A percentile compares a stretch with the other conserved stretches of the same genome.
Evolutionary conservation across 192 early-diverging fungal species (phyloP).

Genomic region (Umbelopsis sp.): DNA sequence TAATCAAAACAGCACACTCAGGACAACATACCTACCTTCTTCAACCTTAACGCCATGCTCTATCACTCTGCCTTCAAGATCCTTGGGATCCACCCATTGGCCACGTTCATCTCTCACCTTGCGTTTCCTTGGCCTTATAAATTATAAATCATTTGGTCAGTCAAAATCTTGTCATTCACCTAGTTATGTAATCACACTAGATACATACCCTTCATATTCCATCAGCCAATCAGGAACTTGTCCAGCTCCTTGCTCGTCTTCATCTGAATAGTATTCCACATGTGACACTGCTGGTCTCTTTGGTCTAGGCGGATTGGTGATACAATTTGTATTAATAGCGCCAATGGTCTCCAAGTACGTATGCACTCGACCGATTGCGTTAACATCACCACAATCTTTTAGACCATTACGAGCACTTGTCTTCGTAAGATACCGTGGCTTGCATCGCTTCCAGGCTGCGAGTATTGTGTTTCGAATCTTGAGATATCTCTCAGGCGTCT

Average conservation of each 20-base stretch:
- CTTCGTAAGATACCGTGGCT: conserved; percentile 82
- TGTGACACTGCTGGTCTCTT: conserved; percentile 17
- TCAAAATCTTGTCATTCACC: conserved; percentile 1
- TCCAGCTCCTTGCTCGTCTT: conserved; percentile 26
- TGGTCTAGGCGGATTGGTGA: conserved; percentile 45
- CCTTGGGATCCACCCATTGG: conserved; percentile 63
- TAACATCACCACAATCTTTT: conserved; percentile 88
- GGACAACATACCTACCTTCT: conserved; percentile 30
- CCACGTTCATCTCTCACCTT: conserved; percentile 63
- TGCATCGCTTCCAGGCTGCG: conserved; percentile 67
- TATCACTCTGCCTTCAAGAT: conserved; percentile 58
- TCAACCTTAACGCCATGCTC: conserved; percentile 51
- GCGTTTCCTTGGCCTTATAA: conserved; percentile 46
- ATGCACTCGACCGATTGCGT: conserved; percentile 89
- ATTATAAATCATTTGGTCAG: not conserved
- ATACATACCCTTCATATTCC: conserved; percentile 35
- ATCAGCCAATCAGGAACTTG: conserved; percentile 1
- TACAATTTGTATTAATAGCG: conserved; percentile 76
- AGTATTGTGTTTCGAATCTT: conserved; percentile 89
- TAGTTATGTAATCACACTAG: conserved; percentile 21
- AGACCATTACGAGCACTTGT: conserved; percentile 74
- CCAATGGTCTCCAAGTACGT: conserved; percentile 76
- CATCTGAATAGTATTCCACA: conserved; percentile 18
- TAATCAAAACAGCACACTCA: no score
- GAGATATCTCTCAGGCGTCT: conserved; percentile 89